phyloP scores from a whole-genome alignment of 2,329 filamentous ascomycete genomes.

The Aureobasidium sp. region DNA sequence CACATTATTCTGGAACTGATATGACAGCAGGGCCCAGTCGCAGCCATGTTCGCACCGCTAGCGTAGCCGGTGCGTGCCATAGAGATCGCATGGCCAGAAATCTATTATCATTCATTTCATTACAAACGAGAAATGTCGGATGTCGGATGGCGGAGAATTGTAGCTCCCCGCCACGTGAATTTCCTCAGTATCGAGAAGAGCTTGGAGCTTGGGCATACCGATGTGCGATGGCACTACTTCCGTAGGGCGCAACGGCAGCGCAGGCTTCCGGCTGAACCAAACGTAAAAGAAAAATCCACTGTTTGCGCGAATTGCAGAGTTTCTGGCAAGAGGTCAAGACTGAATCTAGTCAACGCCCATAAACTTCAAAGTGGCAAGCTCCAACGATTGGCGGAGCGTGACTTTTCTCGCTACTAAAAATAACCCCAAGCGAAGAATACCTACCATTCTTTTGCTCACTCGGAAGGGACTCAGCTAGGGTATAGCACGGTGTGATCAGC shows the following conservation, averaged over 20 bases:
- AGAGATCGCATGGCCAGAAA: not conserved
- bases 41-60: conserved; percentile 2
- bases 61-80: not conserved
- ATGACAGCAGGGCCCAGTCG: not conserved
- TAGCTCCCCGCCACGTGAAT: conserved; percentile 5
- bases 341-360: conserved; percentile 5
- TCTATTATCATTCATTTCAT: not conserved
- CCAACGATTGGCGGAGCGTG: conserved; percentile 6
- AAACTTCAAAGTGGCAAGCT: conserved; percentile 5
- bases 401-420: conserved; percentile 11
- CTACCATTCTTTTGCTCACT: conserved; percentile 4
- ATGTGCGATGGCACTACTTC: not conserved
- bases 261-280: not conserved
- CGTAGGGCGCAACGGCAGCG: conserved; percentile 9
- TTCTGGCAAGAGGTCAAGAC: not conserved
- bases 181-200: not conserved
- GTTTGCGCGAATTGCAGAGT: conserved; percentile 9
- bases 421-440: conserved; percentile 6
- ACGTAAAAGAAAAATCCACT: not conserved
- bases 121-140: conserved; percentile 9
- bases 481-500: conserved; percentile 13
- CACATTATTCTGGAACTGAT: not conserved
- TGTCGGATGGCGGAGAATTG: not conserved
- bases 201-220: not conserved
- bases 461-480: not conserved